Base-by-base conservation (phyloP, 2,329 filamentous ascomycete genomes). In the Huntiella decipiens region DNA sequence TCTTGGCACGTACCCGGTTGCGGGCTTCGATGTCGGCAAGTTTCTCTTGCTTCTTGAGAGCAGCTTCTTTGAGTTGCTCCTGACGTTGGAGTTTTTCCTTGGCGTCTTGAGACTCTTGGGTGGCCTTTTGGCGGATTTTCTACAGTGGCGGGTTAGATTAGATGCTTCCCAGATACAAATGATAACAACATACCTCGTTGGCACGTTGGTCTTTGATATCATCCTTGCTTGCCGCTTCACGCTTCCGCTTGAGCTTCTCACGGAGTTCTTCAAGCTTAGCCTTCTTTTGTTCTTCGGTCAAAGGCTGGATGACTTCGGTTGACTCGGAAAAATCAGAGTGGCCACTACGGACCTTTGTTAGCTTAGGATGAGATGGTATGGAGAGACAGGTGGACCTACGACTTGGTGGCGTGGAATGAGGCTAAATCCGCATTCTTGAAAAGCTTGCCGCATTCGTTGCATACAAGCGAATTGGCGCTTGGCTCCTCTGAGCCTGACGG, bases 271-370 rank as follows among this genome's bases (percentile, higher is more conserved):
- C 68, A 3, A 98, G 70, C 54, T 73, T 80, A n/a, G 74, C 70
- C 57, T 79, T 78, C 68, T 91, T 95, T 64, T 98, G 80, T 51
- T 92, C 87, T 53, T 88, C 86, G 0, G 87, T 95, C 56, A 98
- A 65, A 0, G 88, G 84, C 3, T 82, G 80, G 53, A 98, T 78
- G 58, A 92, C 86, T 56, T 96, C 88, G 3, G 83, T 88, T 0
- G 87, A 95, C 60, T 98, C 86, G 15, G 82, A 74, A 59, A 98
- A 98, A 61, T 95, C 82, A 40, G 78, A 75, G 61, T 98, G 91
- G 42, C 84, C 82, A 6, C 77, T 82, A 47, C 11, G 22, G 8
- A 11, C 28, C 13, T 38, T 34, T 32, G 22, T 12, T 28, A 31
- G 22, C 22, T 28, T 28, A 3, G 22, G 5, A 28, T 10, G 8